Percentiles rank a stretch among this genome's conserved stretches.
Evolutionary conservation across 305 asterid species (phyloP).

Genomic region (Ruellia speciosa): DNA sequence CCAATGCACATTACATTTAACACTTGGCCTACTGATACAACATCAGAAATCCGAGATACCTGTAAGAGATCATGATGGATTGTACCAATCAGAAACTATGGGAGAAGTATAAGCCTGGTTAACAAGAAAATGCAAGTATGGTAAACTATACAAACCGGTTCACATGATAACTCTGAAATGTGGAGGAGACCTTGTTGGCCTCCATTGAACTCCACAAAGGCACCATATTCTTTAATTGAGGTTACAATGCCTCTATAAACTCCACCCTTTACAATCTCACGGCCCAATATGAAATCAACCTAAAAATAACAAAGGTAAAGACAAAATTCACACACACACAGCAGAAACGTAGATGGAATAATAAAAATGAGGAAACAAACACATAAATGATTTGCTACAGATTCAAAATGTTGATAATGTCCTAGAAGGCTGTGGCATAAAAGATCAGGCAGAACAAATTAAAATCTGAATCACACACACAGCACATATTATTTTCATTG

Average conservation of each 20-base stretch:
- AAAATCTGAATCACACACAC: not conserved
- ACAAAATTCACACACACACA: constrained; percentile 5
- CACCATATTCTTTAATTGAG: constrained; percentile 89
- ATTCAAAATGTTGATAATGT: not conserved
- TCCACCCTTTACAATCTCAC: constrained; percentile 79
- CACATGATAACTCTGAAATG: constrained; percentile 81
- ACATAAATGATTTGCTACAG: not conserved
- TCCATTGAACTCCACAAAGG: constrained; percentile 92
- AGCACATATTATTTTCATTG: too few species aligned
- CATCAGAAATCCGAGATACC: constrained; percentile 79
- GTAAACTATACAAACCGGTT: constrained; percentile 43
- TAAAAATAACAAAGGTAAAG: constrained; percentile 32
- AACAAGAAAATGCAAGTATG: constrained; percentile 8
- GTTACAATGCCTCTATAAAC: constrained; percentile 64
- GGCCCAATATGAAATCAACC: constrained; percentile 79
- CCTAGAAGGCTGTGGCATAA: not conserved
- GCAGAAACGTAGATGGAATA: not conserved
- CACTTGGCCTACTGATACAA: constrained; percentile 68
- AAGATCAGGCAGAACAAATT: not conserved
- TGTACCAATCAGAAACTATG: constrained; percentile 17
- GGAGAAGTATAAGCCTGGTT: constrained; percentile 9
- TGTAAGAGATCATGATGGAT: constrained; percentile 25
- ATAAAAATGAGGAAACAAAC: not conserved
- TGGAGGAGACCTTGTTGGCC: constrained; percentile 96
- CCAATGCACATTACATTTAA: constrained; percentile 81